Evolutionary conservation across 768 basidiomycete species (phyloP).

Genomic region (Russula compacta): DNA sequence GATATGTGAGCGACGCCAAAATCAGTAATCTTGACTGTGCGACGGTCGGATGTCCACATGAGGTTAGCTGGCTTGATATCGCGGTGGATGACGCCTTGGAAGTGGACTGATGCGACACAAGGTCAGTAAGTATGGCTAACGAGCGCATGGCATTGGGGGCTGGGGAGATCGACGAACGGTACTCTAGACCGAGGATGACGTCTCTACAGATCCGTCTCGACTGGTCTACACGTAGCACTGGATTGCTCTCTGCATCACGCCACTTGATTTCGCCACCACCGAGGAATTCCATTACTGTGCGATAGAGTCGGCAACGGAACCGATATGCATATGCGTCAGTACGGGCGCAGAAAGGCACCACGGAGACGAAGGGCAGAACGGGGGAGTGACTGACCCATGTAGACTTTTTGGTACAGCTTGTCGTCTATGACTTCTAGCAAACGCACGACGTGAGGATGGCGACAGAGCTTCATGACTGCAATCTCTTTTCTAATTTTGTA

Average conservation of each 20-base stretch:
- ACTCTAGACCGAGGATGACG: constrained; percentile 89
- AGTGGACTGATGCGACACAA: constrained; percentile 58
- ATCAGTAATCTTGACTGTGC: constrained; percentile 92
- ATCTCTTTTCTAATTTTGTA: constrained; percentile 88
- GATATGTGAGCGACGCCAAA: constrained; percentile 98
- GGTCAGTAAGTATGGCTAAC: background rate
- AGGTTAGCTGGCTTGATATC: constrained; percentile 99
- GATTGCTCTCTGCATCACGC: constrained; percentile 53
- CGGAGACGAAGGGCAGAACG: background rate
- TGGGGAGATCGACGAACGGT: constrained; percentile 49
- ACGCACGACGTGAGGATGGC: constrained; percentile 82
- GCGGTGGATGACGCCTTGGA: constrained; percentile 97
- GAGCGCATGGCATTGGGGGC: constrained; percentile 7
- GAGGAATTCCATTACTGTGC: constrained; percentile 88
- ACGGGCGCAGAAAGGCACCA: background rate
- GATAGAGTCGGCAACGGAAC: constrained; percentile 5
- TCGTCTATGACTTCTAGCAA: constrained; percentile 95
- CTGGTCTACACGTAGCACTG: constrained; percentile 76
- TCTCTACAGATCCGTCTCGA: constrained; percentile 85
- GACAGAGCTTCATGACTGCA: constrained; percentile 97
- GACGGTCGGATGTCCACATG: constrained; percentile 78
- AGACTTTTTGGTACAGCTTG: constrained; percentile 76
- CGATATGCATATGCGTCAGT: no score
- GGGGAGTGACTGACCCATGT: constrained; percentile 69
- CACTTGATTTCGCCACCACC: constrained; percentile 93